Conservation (phyloP, 1,284 basidiomycete species). For the Ceratobasidium sp. region DNA sequence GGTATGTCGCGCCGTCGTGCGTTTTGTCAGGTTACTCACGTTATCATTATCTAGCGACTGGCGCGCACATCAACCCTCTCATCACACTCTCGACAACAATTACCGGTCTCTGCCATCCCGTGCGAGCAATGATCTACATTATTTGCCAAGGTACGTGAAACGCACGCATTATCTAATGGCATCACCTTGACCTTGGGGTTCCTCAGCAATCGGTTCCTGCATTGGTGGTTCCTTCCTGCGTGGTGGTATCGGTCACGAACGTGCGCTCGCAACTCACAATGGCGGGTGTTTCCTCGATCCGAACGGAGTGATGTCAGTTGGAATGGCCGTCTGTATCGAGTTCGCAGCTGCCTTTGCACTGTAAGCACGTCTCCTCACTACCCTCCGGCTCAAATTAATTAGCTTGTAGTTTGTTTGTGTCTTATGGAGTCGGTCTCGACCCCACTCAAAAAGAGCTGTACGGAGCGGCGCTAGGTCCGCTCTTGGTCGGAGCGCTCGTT, state of each 20-base stretch:
- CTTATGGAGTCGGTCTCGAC: constrained; percentile 47
- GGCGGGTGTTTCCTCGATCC: constrained; percentile 47
- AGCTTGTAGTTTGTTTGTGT: constrained; percentile 40
- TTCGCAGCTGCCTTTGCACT: constrained; percentile 46
- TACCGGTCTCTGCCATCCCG: constrained; percentile 46
- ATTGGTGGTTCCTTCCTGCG: constrained; percentile 45
- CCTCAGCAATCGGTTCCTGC: constrained; percentile 42
- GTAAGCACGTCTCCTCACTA: constrained; percentile 17
- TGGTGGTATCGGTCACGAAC: constrained; percentile 44
- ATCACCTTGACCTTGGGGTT: background rate
- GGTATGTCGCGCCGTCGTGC: constrained; percentile 15
- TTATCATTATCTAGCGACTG: constrained; percentile 40
- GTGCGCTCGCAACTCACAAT: constrained; percentile 45
- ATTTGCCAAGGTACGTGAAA: constrained; percentile 43
- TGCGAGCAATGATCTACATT: constrained; percentile 47
- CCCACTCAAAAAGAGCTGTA: constrained; percentile 47
- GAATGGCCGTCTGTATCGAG: constrained; percentile 46
- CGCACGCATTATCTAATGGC: background rate
- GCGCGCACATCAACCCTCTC: constrained; percentile 47
- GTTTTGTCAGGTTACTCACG: background rate
- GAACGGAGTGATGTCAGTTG: constrained; percentile 45
- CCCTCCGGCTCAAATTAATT: background rate
- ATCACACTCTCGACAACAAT: constrained; percentile 46
- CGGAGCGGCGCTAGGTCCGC: constrained; percentile 45
- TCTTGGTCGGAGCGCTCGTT: constrained; percentile 44